Percentiles rank a stretch among this genome's conserved stretches.
These are phyloP conservation scores for Chenopodium suecicum DNA, from an alignment of 148 eudicot species.

Conservation along the genomic window DNA sequence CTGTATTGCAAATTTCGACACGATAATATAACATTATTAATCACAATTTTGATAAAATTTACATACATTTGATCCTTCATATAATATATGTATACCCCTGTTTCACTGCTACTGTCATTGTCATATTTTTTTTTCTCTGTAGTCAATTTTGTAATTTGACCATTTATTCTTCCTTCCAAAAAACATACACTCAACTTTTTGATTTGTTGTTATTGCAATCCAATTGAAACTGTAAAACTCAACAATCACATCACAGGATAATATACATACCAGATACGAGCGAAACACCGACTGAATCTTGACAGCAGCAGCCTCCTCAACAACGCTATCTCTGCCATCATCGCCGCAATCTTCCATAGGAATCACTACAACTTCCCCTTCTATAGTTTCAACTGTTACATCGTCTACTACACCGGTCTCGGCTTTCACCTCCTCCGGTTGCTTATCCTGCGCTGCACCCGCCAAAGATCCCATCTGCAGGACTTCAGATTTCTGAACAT, in stretches of 20 bases:
- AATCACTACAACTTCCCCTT: conserved; percentile 47
- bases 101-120: not conserved
- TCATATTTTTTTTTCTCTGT: not conserved
- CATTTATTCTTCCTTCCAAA: not conserved
- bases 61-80: not conserved
- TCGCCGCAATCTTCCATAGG: conserved; percentile 15
- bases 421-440: not conserved
- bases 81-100: not conserved
- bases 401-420: conserved; percentile 32
- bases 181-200: too few species aligned
- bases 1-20: conserved; percentile 22
- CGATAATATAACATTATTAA: too few species aligned
- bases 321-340: conserved; percentile 20
- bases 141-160: not conserved
- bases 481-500: conserved; percentile 24
- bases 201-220: too few species aligned
- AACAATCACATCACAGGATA: not conserved
- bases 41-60: not conserved
- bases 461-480: not conserved
- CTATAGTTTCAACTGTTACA: conserved; percentile 35
- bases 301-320: conserved; percentile 59
- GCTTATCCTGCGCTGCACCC: not conserved
- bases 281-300: conserved; percentile 82
- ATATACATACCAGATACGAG: conserved; percentile 55
- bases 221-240: too few species aligned